Percentiles rank a stretch among this genome's conserved stretches.
Evolutionary conservation across 2,329 filamentous ascomycete genomes (phyloP).

Genomic region (Elsinoe batatas): DNA sequence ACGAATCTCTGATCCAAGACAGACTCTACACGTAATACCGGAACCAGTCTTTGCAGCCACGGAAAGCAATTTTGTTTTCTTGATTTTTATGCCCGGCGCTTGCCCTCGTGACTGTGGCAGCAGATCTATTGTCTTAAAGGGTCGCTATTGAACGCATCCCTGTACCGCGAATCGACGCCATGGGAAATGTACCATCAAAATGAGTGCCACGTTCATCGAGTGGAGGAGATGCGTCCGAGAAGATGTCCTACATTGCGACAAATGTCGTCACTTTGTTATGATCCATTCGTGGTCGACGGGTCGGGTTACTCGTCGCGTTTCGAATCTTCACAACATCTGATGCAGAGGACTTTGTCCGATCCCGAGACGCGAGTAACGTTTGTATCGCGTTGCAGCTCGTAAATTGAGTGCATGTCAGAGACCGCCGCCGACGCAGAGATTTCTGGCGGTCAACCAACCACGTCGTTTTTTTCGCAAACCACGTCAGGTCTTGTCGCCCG

Average conservation of each 20-base stretch:
- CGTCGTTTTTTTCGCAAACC: not conserved
- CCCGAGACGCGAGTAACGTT: slow-evolving; percentile 2
- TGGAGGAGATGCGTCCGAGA: no score
- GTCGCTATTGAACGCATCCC: not conserved
- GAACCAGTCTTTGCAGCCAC: not conserved
- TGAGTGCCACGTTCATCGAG: no score
- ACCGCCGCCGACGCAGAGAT: not conserved
- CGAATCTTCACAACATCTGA: not conserved
- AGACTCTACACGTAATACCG: not conserved
- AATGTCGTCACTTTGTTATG: not conserved
- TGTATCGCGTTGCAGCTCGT: not conserved
- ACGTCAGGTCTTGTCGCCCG: not conserved
- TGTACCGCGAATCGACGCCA: not conserved
- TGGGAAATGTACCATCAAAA: not conserved
- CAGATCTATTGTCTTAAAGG: slow-evolving; percentile 3
- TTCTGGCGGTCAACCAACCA: not conserved
- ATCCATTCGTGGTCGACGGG: not conserved
- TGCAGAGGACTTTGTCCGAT: not conserved
- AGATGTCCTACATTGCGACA: not conserved
- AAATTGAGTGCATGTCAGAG: not conserved
- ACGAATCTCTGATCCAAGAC: slow-evolving; percentile 7
- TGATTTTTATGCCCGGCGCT: not conserved
- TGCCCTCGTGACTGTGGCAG: slow-evolving; percentile 1
- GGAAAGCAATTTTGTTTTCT: not conserved
- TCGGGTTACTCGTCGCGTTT: not conserved